Percentiles rank a stretch among this genome's conserved stretches.
These are phyloP conservation scores for Aspergillus neoniger DNA, from an alignment of 2,329 filamentous ascomycete species.

Conservation along the genomic window DNA sequence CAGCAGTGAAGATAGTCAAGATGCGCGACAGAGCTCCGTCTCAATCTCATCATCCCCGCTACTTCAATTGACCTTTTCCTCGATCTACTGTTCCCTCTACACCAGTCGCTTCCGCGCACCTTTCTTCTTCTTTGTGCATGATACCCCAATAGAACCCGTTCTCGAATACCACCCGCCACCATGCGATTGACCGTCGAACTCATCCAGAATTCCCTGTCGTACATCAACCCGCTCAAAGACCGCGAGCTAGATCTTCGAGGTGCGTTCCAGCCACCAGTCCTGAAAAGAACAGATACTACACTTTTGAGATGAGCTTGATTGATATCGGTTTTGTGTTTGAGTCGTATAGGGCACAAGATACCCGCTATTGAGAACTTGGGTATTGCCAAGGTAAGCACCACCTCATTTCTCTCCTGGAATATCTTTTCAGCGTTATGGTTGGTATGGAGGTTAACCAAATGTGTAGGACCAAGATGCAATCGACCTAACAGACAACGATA, in stretches of 20 bases:
- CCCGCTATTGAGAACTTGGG: conserved; percentile 96
- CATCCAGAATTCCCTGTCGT: conserved; percentile 91
- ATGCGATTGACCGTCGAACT: conserved; percentile 98
- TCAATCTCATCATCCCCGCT: conserved; percentile 5
- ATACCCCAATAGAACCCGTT: conserved; percentile 18
- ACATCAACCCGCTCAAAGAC: conserved; percentile 98
- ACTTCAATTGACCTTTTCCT: neutral
- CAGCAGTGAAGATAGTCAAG: neutral
- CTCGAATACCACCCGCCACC: conserved; percentile 29
- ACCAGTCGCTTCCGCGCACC: neutral
- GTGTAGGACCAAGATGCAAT: conserved; percentile 87
- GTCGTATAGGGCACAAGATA: conserved; percentile 88
- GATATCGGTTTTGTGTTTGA: conserved; percentile 64
- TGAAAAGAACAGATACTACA: conserved; percentile 98
- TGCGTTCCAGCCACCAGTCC: conserved; percentile 60
- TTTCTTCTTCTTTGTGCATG: conserved; percentile 13
- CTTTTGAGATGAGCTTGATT: conserved; percentile 72
- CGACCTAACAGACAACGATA: conserved; percentile 98
- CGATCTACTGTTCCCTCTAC: neutral
- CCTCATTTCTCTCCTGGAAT: neutral
- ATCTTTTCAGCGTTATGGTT: too few relatives aligned
- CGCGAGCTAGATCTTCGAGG: conserved; percentile 99
- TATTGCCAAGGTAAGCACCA: conserved; percentile 73
- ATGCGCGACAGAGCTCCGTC: conserved; percentile 13
- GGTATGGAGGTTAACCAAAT: neutral